These are phyloP conservation scores for Breynia disticha DNA, from an alignment of 441 rosid genomes.

Conservation along the genomic window DNA sequence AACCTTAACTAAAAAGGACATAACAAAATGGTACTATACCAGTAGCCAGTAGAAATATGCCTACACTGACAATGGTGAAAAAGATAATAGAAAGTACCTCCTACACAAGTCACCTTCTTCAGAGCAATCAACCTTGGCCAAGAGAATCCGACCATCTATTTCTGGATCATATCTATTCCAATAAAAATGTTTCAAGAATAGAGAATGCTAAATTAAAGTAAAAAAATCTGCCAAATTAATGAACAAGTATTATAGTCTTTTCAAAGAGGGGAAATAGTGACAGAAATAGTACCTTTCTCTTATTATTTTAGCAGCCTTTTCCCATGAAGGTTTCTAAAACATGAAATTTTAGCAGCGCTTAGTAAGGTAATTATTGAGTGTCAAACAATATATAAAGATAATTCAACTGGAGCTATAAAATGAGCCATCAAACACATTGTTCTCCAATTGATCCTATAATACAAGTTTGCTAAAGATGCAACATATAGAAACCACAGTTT, in stretches of 20 bases:
- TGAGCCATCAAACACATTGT: too few relatives aligned
- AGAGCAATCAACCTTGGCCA: constrained; percentile 92
- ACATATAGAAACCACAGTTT: too few relatives aligned
- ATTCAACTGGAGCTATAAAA: too few relatives aligned
- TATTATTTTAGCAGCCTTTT: constrained; percentile 73
- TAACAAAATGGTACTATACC: too few relatives aligned
- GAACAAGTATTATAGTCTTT: neutral
- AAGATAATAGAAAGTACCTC: constrained; percentile 40
- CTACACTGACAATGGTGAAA: neutral
- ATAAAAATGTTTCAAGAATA: constrained; percentile 9
- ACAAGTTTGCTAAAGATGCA: too few relatives aligned
- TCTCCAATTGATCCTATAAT: too few relatives aligned
- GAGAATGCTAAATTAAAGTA: constrained; percentile 3
- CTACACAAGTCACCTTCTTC: constrained; percentile 55
- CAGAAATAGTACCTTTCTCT: constrained; percentile 49
- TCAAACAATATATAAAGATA: too few relatives aligned
- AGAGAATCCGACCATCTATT: constrained; percentile 81
- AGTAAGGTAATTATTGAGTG: neutral
- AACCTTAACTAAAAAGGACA: too few relatives aligned
- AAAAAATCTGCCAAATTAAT: too few relatives aligned
- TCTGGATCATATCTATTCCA: constrained; percentile 81
- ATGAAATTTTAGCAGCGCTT: constrained; percentile 16
- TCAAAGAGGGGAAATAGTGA: constrained; percentile 4
- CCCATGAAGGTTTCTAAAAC: constrained; percentile 94
- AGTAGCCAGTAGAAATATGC: too few relatives aligned